A percentile compares a stretch with the other conserved stretches of the same genome.
Evolutionary conservation across 2,329 filamentous ascomycete genomes (phyloP).

Genomic region (Fusarium marasasianum): DNA sequence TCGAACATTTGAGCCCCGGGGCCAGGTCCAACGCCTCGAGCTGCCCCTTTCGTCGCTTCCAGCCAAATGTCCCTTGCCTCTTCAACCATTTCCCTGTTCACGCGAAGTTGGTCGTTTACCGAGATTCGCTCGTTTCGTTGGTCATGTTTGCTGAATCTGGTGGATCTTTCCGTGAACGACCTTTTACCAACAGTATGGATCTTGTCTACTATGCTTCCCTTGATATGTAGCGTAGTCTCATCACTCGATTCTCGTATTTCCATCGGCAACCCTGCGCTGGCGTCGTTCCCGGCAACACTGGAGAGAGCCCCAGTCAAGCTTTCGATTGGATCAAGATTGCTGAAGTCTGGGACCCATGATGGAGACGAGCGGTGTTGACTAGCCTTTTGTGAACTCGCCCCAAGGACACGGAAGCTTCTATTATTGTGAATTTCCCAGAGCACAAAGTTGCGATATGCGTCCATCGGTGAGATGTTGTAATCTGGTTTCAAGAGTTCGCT

Average conservation of each 20-base stretch:
- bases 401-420: neutral
- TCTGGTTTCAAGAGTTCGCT: neutral
- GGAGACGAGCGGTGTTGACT: rapidly evolving
- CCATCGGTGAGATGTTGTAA: rapidly evolving
- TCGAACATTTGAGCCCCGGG: neutral
- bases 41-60: rapidly evolving
- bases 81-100: neutral
- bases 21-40: neutral
- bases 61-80: neutral
- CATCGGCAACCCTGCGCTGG: rapidly evolving
- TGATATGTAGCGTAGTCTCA: rapidly evolving
- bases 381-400: rapidly evolving
- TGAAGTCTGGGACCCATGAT: neutral
- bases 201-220: rapidly evolving
- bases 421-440: rapidly evolving
- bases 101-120: rapidly evolving
- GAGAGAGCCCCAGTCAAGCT: neutral
- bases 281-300: neutral
- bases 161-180: rapidly evolving
- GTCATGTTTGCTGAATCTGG: rapidly evolving
- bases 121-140: rapidly evolving
- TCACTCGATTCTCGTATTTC: rapidly evolving
- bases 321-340: rapidly evolving
- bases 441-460: rapidly evolving
- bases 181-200: neutral